Evolutionary conservation across 352 stramenopile genomes (phyloP), one percentile per base, ranked within the genome.

Genomic region (Elongisporangium undulatum): DNA sequence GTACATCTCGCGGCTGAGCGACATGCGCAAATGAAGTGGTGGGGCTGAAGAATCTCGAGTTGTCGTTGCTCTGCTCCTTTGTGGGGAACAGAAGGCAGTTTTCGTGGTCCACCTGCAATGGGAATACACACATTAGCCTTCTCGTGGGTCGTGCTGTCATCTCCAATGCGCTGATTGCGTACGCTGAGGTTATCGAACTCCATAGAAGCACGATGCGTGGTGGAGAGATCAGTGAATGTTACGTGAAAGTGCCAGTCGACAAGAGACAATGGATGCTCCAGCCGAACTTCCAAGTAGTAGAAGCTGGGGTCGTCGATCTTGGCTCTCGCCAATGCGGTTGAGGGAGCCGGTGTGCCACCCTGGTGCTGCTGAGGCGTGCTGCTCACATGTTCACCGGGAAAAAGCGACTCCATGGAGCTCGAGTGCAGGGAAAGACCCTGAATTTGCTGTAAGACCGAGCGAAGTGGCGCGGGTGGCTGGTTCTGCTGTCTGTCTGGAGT

Each of bases 261-360:
- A 16, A 88, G 64, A 20, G 66, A 63, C 23, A 72, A 58, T 10
- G 74, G 61, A 17, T 88, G 70, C 0, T 83, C 69, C 8, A 88
- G 53, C 0, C 74, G 63, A 19, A 88, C 56, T 45, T 88, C 78
- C 24, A 88, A 55, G 49, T 63, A 71, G 49, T 88, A 88, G 49
- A 88, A 88, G 3, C 69, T 67, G 0, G 64, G 54, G 41, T 81
- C 69, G 10, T 82, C 68, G 4, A 64, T 63, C 29, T 62, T 71
- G 21, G 48, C n/a, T n/a, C n/a, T n/a, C n/a, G n/a, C n/a, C n/a
- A n/a, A n/a, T n/a, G n/a, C n/a, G n/a, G n/a, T n/a, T n/a, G n/a
- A n/a, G n/a, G n/a, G n/a, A n/a, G n/a, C n/a, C n/a, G n/a, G n/a
- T n/a, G n/a, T n/a, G n/a, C n/a, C n/a, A n/a, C n/a, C n/a, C n/a